These are phyloP conservation scores for Yamadazyma sp. DNA, from an alignment of 1,139 yeast species.

Conservation along the genomic window DNA sequence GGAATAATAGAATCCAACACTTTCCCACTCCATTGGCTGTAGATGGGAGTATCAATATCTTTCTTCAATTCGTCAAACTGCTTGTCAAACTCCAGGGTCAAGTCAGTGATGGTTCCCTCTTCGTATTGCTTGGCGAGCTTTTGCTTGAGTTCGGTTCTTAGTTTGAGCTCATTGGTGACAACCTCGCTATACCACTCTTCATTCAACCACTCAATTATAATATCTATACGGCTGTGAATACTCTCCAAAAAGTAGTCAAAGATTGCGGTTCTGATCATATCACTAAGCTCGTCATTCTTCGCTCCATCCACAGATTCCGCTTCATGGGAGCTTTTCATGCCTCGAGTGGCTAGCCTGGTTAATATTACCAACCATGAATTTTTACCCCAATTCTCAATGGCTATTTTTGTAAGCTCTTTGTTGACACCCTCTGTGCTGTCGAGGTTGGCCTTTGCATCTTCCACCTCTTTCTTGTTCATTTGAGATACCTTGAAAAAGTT, in stretches of 20 bases:
- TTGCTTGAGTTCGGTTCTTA: slow-evolving; percentile 17
- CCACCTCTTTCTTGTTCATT: slow-evolving; percentile 21
- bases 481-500: slow-evolving; percentile 54
- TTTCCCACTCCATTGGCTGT: slow-evolving; percentile 67
- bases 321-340: slow-evolving; percentile 43
- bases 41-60: slow-evolving; percentile 42
- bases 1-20: slow-evolving; percentile 82
- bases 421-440: slow-evolving; percentile 19
- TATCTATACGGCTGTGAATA: slow-evolving; percentile 69
- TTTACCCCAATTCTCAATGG: slow-evolving; percentile 62
- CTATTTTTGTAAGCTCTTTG: slow-evolving; percentile 50
- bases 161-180: slow-evolving; percentile 35
- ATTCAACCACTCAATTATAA: slow-evolving; percentile 89
- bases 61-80: slow-evolving; percentile 15
- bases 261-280: slow-evolving; percentile 65
- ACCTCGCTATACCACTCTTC: slow-evolving; percentile 91
- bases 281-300: slow-evolving; percentile 45
- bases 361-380: slow-evolving; percentile 79
- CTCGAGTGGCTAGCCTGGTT: slow-evolving; percentile 79
- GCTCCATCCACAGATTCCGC: slow-evolving; percentile 20
- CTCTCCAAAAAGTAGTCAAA: slow-evolving; percentile 73
- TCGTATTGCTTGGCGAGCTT: slow-evolving; percentile 18
- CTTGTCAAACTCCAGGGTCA: slow-evolving; percentile 10
- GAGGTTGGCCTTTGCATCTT: slow-evolving; percentile 17
- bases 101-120: slow-evolving; percentile 7